Conservation (phyloP, 352 stramenopile species). For the Blastocystis sp. region DNA sequence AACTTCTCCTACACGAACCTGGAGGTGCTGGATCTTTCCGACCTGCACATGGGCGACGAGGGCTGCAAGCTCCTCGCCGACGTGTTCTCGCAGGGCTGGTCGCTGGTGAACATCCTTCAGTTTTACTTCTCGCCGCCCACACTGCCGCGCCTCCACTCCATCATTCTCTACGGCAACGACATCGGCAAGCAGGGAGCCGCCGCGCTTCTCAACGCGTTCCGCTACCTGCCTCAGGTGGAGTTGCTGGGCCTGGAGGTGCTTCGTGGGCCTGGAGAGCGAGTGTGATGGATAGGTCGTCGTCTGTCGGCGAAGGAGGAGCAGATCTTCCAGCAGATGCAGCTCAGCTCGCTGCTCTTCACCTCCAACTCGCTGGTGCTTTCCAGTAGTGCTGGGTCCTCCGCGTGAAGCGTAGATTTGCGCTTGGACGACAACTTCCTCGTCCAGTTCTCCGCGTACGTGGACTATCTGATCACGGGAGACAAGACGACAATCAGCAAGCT, state of each 20-base stretch:
- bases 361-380: neutral
- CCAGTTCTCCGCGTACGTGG: slow-evolving; percentile 47
- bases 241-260: slow-evolving; percentile 52
- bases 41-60: slow-evolving; percentile 65
- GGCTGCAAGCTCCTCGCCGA: slow-evolving; percentile 2
- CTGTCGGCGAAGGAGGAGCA: slow-evolving; percentile 30
- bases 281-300: neutral
- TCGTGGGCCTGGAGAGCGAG: neutral
- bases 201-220: slow-evolving; percentile 27
- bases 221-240: slow-evolving; percentile 53
- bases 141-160: slow-evolving; percentile 45
- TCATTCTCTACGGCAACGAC: slow-evolving; percentile 61
- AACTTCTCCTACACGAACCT: slow-evolving; percentile 47
- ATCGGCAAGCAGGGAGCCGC: neutral
- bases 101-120: slow-evolving; percentile 64
- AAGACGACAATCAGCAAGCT: neutral
- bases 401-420: neutral
- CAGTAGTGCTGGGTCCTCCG: neutral
- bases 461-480: slow-evolving; percentile 44
- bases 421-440: slow-evolving; percentile 54
- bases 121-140: slow-evolving; percentile 63
- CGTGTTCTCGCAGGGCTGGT: slow-evolving; percentile 59
- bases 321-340: slow-evolving; percentile 39
- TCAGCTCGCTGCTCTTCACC: neutral
- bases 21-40: slow-evolving; percentile 58